phyloP scores from a whole-genome alignment of 2,329 filamentous ascomycete genomes.

The Fusarium buxicola region DNA sequence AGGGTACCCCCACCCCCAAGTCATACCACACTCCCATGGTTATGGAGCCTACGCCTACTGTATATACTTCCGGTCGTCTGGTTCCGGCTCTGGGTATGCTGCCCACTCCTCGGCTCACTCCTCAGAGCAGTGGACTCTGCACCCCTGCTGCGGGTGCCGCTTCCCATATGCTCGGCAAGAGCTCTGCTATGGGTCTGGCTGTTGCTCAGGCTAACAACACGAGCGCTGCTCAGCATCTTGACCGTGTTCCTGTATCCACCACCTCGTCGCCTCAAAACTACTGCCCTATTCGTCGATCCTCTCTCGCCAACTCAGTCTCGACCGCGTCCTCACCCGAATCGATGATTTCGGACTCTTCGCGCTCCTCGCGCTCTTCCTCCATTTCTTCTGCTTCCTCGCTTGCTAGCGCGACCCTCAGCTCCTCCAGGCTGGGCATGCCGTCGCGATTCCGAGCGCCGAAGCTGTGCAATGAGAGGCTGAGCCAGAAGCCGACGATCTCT shows the following conservation, averaged over 20 bases:
- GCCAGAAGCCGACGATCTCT: constrained; percentile 63
- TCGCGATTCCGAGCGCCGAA: constrained; percentile 73
- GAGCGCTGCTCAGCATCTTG: constrained; percentile 61
- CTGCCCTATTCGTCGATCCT: constrained; percentile 66
- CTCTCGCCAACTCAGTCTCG: constrained; percentile 71
- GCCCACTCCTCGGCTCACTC: constrained; percentile 69
- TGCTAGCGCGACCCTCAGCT: constrained; percentile 69
- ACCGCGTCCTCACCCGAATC: constrained; percentile 74
- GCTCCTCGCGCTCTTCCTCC: constrained; percentile 72
- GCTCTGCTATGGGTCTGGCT: constrained; percentile 70
- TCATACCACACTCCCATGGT: constrained; percentile 55
- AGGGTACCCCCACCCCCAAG: constrained; percentile 56
- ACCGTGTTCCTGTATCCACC: constrained; percentile 62
- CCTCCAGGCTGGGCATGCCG: constrained; percentile 62
- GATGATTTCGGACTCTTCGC: constrained; percentile 73
- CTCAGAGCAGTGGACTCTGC: constrained; percentile 65
- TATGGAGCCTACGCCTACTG: constrained; percentile 61
- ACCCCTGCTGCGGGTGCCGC: constrained; percentile 70
- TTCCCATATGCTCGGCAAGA: constrained; percentile 61
- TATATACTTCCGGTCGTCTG: constrained; percentile 59
- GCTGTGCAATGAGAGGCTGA: constrained; percentile 67
- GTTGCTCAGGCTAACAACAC: constrained; percentile 66
- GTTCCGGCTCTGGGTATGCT: constrained; percentile 67
- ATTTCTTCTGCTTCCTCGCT: constrained; percentile 72
- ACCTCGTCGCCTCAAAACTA: constrained; percentile 66